These are phyloP conservation scores for Hypocreales sp. DNA, from an alignment of 2,329 filamentous ascomycete genomes.

Conservation along the genomic window DNA sequence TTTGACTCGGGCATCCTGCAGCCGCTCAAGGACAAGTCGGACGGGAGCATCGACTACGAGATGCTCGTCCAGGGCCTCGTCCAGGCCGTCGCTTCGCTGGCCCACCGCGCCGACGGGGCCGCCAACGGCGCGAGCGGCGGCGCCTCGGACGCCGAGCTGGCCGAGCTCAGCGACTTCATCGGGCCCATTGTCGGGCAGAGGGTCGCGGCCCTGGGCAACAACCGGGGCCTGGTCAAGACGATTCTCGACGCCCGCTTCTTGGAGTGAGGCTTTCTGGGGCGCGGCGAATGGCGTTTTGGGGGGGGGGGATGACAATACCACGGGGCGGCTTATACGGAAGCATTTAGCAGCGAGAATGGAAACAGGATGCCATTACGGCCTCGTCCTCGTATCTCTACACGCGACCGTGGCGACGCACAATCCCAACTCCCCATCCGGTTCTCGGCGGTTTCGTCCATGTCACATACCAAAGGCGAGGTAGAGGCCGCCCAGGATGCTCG, in stretches of 20 bases:
- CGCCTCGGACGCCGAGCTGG: slow-evolving; percentile 19
- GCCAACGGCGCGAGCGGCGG: slow-evolving; percentile 25
- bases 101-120: slow-evolving; percentile 15
- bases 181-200: slow-evolving; percentile 37
- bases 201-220: slow-evolving; percentile 29
- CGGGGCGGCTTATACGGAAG: too few species aligned
- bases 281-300: slow-evolving; percentile 12
- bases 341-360: too few species aligned
- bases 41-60: slow-evolving; percentile 34
- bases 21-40: slow-evolving; percentile 35
- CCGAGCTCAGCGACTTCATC: slow-evolving; percentile 36
- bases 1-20: slow-evolving; percentile 38
- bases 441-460: too few species aligned
- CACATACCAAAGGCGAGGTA: slow-evolving; percentile 34
- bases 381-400: too few species aligned
- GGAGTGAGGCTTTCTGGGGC: slow-evolving; percentile 12
- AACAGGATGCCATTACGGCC: too few species aligned
- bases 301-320: too few species aligned
- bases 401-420: too few species aligned
- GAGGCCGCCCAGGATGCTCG: slow-evolving; percentile 24
- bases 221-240: slow-evolving; percentile 30
- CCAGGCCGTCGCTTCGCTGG: slow-evolving; percentile 32
- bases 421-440: too few species aligned
- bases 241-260: slow-evolving; percentile 40
- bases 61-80: slow-evolving; percentile 40